Evolutionary conservation across 1,284 basidiomycete species (phyloP).

Genomic region (Apiotrichum gamsii): DNA sequence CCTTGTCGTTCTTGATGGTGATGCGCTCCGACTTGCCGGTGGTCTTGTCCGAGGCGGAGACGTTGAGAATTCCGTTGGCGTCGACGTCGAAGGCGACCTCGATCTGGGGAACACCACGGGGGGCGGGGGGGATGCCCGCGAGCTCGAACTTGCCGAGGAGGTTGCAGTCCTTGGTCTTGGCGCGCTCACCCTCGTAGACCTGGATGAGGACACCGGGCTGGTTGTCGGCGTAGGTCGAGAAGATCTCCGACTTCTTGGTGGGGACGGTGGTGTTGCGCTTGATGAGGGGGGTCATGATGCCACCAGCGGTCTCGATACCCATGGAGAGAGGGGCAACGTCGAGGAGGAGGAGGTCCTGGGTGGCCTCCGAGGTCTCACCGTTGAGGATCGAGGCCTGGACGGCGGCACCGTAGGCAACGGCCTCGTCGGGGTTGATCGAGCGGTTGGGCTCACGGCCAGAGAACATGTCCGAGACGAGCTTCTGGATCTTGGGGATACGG

Average conservation of each 20-base stretch:
- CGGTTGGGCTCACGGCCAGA: slow-evolving; percentile 97
- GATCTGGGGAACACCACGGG: slow-evolving; percentile 72
- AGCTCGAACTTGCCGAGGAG: slow-evolving; percentile 97
- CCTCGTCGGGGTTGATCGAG: slow-evolving; percentile 95
- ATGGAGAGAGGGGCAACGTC: slow-evolving; percentile 94
- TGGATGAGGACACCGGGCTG: slow-evolving; percentile 97
- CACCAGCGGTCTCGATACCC: slow-evolving; percentile 97
- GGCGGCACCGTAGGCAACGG: slow-evolving; percentile 91
- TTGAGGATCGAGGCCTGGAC: slow-evolving; percentile 95
- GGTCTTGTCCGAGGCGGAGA: slow-evolving; percentile 87
- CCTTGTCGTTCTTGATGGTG: slow-evolving; percentile 98
- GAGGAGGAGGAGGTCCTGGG: slow-evolving; percentile 86
- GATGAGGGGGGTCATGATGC: slow-evolving; percentile 90
- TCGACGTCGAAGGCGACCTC: slow-evolving; percentile 99
- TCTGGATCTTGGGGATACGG: slow-evolving; percentile 99
- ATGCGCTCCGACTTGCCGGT: slow-evolving; percentile 75
- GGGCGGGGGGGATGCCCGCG: slow-evolving; percentile 92
- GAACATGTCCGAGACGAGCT: slow-evolving; percentile 96
- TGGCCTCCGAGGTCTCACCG: slow-evolving; percentile 92
- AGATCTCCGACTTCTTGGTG: slow-evolving; percentile 90
- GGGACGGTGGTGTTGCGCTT: slow-evolving; percentile 94
- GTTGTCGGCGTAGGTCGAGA: slow-evolving; percentile 98
- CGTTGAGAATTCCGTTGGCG: slow-evolving; percentile 96
- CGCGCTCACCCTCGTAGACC: slow-evolving; percentile 96
- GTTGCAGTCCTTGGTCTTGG: slow-evolving; percentile 93